Evolutionary conservation across 305 asterid species (phyloP).

Genomic region (Solanum chacoense): DNA sequence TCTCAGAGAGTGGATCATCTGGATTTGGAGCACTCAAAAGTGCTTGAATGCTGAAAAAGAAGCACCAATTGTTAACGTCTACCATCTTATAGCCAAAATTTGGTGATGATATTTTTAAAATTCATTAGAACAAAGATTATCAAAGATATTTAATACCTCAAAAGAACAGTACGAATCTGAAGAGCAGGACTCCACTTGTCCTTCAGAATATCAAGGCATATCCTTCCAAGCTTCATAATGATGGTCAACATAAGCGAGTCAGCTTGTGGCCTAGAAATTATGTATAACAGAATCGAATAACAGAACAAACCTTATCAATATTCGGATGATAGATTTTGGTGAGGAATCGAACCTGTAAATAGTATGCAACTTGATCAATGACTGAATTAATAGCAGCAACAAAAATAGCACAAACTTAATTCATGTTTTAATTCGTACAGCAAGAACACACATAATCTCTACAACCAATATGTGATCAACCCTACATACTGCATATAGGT

Average conservation of each 20-base stretch:
- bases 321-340: constrained; percentile 98
- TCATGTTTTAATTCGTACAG: background rate
- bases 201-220: constrained; percentile 93
- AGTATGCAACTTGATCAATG: background rate
- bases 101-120: background rate
- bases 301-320: constrained; percentile 71
- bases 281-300: background rate
- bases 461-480: background rate
- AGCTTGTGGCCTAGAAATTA: background rate
- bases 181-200: constrained; percentile 99
- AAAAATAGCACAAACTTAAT: background rate
- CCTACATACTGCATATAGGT: background rate
- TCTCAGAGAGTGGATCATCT: constrained; percentile 60
- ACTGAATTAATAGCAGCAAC: background rate
- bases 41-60: constrained; percentile 44
- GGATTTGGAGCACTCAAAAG: constrained; percentile 68
- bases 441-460: background rate
- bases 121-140: background rate
- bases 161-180: constrained; percentile 60
- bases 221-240: constrained; percentile 74
- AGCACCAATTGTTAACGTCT: background rate
- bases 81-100: background rate
- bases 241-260: background rate
- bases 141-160: background rate
- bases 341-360: constrained; percentile 83